Base-by-base conservation (phyloP, 129 eudicot genomes). In the Flaveria robusta region DNA sequence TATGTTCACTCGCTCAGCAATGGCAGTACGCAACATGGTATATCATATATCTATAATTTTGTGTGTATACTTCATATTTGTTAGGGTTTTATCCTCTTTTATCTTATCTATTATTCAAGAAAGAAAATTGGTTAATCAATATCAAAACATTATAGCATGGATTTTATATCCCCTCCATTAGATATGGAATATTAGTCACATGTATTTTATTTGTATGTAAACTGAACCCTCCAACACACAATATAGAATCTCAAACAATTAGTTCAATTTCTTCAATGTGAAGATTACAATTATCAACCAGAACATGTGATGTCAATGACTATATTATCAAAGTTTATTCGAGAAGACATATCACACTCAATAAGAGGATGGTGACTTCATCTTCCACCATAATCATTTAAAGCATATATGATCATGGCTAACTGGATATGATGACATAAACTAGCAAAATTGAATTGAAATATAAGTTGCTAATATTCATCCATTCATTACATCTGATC, bases 401-500 rank as follows among this genome's bases (percentile, higher is more conserved):
- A 34, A 34, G 39, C 39, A 34, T 34, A 34, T 34, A 34, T 34
- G 39, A 54, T 54, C 23, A 55, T 37, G 67, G 15, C 22, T 34
- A 41, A 69, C 3, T 1, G 13, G 3, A 43, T 43, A 41, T n/a
- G 4, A 26, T 20, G 16, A 20, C 1, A 71, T 7, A 34, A 19
- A 37, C 15, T 16, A 66, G 19, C 62, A 75, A 64, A 63, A 27
- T 1, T 73, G 58, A 63, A 27, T 1, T 73, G 58, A 42, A 73
- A 74, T 12, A 80, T 66, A 42, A 80, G 63, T 51, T 80, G 64
- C 62, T 73, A 73, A 66, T 55, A 66, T 66, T 74, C 37, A 80
- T 66, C 67, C 67, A 55, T 74, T 67, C 70, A 80, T 79, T 73
- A 73, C 79, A 80, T 55, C 19, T 67, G n/a, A n/a, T n/a, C 55